Base-by-base conservation (phyloP, 2,329 filamentous ascomycete genomes). In the Colletotrichum coccodes region DNA sequence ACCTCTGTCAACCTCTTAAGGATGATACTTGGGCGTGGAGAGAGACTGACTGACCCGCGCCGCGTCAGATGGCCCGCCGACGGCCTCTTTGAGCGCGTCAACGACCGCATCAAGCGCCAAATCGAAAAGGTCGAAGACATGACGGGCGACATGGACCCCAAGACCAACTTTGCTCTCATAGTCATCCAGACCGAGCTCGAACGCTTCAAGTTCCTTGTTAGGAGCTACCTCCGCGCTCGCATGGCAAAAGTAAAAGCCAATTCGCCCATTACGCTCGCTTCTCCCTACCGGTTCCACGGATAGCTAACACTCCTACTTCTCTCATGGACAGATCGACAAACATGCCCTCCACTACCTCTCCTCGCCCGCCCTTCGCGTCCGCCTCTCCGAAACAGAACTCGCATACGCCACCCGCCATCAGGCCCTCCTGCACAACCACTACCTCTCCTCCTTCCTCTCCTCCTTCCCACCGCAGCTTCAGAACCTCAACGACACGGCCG, bases 181-280 rank as follows among this genome's bases (percentile, higher is more conserved):
- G 92, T 99, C 71, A 91, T 98, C 62, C 96, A 99, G 84, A 98
- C 97, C 7, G 96, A 99, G 82, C 88, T 99, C 62, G 95, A 98
- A 79, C 87, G 96, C 52, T 97, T 93, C 81, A 97, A 97, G 82
- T 99, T 94, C 76, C 86, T 99, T 26, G 88, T 98, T 21, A 88
- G 96, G 70, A 92, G 92, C 72, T 92, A 95, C 72, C 81, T 99
- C 64, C 88, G 97, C 60, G 91, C 93, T 11, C 87, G 96, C n/a
- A 90, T 98, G 65, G 90, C 93, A 61, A 98, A 99, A 87, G 93
- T 94, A 82, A 70, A 68, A 75, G 80, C 26, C 16, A 23, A 26
- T 21, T 62, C 52, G 47, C 28, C 21, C 32, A 44, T 46, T 64
- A 34, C 30, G 16, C 18, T 14, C 12, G 7, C 21, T 42, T 18